These are phyloP conservation scores for Euphrasia confusa DNA, from an alignment of 257 asterid genomes.

Conservation along the genomic window DNA sequence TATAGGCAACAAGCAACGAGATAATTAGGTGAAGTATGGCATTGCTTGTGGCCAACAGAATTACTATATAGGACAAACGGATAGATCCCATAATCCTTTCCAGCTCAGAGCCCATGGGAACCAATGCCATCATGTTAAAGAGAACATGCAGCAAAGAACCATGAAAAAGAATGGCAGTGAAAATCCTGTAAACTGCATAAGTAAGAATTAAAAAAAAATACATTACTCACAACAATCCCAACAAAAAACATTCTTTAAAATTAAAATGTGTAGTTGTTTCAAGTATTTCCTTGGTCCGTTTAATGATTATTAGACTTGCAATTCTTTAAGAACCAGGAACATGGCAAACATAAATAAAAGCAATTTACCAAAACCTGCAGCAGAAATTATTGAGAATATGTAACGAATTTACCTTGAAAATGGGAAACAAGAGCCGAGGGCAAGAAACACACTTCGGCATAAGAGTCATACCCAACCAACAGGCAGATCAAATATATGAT, in stretches of 20 bases:
- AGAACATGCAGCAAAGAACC: constrained; percentile 87
- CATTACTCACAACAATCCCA: neutral
- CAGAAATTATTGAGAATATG: constrained; percentile 6
- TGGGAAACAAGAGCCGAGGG: constrained; percentile 78
- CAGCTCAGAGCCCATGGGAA: constrained; percentile 96
- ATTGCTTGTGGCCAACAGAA: constrained; percentile 74
- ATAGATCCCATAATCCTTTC: constrained; percentile 98
- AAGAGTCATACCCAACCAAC: constrained; percentile 89
- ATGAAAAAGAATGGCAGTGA: constrained; percentile 73
- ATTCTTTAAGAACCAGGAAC: neutral
- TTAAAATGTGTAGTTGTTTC: neutral
- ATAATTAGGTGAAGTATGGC: constrained; percentile 73
- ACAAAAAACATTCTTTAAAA: no score
- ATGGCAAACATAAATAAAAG: neutral
- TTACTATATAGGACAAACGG: constrained; percentile 56
- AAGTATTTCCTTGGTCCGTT: neutral
- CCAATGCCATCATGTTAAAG: constrained; percentile 95
- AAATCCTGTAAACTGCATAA: constrained; percentile 81
- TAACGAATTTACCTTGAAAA: constrained; percentile 58
- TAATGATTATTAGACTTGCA: neutral
- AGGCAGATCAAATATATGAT: constrained; percentile 76
- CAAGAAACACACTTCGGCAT: constrained; percentile 81
- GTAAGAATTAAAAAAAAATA: constrained; percentile 14
- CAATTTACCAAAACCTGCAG: neutral
- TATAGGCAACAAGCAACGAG: constrained; percentile 57